A percentile compares a stretch with the other conserved stretches of the same genome.
Evolutionary conservation across 2,329 filamentous ascomycete genomes (phyloP).

Genomic region (Neofusicoccum kwambonambiense): DNA sequence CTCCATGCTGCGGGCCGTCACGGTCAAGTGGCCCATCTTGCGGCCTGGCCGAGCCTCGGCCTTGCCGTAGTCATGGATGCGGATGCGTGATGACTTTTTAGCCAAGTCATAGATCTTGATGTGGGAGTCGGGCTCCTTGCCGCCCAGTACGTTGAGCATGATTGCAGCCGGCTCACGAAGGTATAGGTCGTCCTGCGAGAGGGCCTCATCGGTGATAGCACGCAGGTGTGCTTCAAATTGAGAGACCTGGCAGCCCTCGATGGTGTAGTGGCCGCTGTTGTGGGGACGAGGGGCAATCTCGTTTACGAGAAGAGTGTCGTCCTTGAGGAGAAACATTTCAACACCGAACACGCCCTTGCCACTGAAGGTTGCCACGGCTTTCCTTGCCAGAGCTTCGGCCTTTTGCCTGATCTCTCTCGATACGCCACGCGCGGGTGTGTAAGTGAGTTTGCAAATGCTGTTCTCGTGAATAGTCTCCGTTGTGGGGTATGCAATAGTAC

Average conservation of each 20-base stretch:
- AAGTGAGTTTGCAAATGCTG: conserved; percentile 90
- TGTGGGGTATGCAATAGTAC: conserved; percentile 73
- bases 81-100: conserved; percentile 57
- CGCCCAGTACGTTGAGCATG: conserved; percentile 80
- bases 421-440: conserved; percentile 76
- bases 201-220: conserved; percentile 71
- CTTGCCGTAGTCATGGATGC: conserved; percentile 90
- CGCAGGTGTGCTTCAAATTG: conserved; percentile 91
- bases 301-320: conserved; percentile 70
- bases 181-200: conserved; percentile 50
- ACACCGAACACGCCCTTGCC: conserved; percentile 95
- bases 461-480: conserved; percentile 96
- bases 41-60: conserved; percentile 76
- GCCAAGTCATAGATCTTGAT: conserved; percentile 57
- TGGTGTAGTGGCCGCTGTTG: conserved; percentile 94
- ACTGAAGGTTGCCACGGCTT: conserved; percentile 75
- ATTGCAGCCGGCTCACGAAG: conserved; percentile 61
- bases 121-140: conserved; percentile 64
- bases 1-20: conserved; percentile 67
- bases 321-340: conserved; percentile 84
- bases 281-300: conserved; percentile 82
- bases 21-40: conserved; percentile 93
- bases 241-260: conserved; percentile 84
- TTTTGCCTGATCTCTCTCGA: conserved; percentile 58
- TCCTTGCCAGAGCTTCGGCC: conserved; percentile 74